These are phyloP conservation scores for Daldinia bambusicola DNA, from an alignment of 495 filamentous ascomycete genomes.

Conservation along the genomic window DNA sequence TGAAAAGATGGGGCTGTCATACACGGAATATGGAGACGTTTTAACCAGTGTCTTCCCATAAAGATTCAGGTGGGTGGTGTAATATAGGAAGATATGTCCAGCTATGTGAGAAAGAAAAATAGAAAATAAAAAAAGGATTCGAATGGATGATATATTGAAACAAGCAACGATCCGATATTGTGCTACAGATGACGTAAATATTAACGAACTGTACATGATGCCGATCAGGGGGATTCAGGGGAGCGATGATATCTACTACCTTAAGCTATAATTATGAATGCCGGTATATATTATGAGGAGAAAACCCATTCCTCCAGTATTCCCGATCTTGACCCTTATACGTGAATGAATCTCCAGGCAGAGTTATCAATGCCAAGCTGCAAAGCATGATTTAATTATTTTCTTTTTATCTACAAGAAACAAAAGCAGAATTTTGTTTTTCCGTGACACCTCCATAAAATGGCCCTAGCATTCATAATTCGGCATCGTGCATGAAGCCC, in stretches of 20 bases:
- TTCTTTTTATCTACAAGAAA: background rate
- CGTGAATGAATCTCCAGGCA: background rate
- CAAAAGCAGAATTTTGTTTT: background rate
- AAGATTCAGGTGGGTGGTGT: background rate
- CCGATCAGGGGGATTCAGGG: background rate
- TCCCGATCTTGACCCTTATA: background rate
- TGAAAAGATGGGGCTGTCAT: constrained; percentile 56
- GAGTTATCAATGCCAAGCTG: background rate
- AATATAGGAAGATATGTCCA: too few relatives aligned
- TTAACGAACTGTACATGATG: background rate
- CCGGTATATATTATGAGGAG: background rate
- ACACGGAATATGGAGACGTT: constrained; percentile 51
- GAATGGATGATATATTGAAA: background rate
- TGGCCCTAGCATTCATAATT: background rate
- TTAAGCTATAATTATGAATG: background rate
- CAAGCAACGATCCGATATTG: background rate
- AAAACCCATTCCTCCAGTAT: background rate
- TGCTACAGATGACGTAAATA: constrained; percentile 3
- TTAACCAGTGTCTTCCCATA: constrained; percentile 51
- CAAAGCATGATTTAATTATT: background rate
- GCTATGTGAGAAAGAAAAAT: too few relatives aligned
- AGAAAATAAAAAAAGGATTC: background rate
- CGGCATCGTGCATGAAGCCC: background rate
- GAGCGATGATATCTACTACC: background rate
- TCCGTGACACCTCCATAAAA: background rate